Evolutionary conservation across 768 basidiomycete genomes (phyloP).

Genomic region (Strobilomyces confusus): DNA sequence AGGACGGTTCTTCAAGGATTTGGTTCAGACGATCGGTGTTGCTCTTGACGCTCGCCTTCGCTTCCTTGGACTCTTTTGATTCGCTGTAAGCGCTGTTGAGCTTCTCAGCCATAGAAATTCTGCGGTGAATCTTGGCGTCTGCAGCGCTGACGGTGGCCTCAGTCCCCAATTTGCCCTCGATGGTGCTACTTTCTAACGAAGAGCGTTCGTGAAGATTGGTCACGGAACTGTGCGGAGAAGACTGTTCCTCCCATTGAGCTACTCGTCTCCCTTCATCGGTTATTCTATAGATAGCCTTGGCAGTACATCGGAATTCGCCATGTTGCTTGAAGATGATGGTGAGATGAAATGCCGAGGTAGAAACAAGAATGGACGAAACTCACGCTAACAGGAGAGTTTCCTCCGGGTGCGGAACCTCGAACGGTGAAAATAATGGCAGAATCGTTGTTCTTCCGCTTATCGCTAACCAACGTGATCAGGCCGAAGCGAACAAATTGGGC

Average conservation of each 20-base stretch:
- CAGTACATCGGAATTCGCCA: conserved; percentile 94
- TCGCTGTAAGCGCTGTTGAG: conserved; percentile 51
- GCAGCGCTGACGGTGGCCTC: conserved; percentile 32
- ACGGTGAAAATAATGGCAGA: conserved; percentile 93
- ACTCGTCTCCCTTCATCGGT: conserved; percentile 86
- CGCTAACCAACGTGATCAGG: conserved; percentile 82
- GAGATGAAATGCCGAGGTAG: conserved; percentile 1
- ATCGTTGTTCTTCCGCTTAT: conserved; percentile 88
- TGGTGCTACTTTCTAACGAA: conserved; percentile 45
- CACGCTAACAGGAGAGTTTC: conserved; percentile 72
- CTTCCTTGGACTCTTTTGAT: conserved; percentile 41
- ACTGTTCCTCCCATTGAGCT: conserved; percentile 75
- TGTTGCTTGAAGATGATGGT: conserved; percentile 56
- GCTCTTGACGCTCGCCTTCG: conserved; percentile 69
- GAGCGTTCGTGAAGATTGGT: conserved; percentile 60
- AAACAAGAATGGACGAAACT: conserved; percentile 22
- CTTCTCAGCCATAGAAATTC: conserved; percentile 74
- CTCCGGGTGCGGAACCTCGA: conserved; percentile 71
- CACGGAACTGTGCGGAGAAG: conserved; percentile 59
- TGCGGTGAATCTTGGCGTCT: conserved; percentile 69
- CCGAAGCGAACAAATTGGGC: conserved; percentile 97
- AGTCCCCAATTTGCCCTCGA: conserved; percentile 25
- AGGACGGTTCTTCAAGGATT: conserved; percentile 88
- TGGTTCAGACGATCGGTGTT: conserved; percentile 88
- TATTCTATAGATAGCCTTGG: conserved; percentile 91